These are phyloP conservation scores for Picea engelmannii DNA, from an alignment of 83 land plant species.

Conservation along the genomic window DNA sequence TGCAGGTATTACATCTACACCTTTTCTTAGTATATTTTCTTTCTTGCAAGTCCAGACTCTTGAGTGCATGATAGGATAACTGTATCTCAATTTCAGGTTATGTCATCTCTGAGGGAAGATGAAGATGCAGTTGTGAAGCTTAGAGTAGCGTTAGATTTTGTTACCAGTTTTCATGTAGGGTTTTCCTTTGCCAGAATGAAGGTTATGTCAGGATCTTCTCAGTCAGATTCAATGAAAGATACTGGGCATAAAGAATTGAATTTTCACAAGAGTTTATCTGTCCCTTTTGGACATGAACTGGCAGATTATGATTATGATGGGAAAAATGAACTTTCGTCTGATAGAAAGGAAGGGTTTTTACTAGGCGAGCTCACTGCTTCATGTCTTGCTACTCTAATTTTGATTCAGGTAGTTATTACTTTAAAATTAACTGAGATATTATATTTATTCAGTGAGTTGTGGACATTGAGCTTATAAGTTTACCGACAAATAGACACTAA, in stretches of 20 bases:
- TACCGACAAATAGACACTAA: not conserved
- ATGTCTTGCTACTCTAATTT: constrained; percentile 47
- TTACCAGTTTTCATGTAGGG: not conserved
- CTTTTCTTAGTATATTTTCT: not conserved
- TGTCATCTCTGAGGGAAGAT: constrained; percentile 2
- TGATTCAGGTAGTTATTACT: constrained; percentile 42
- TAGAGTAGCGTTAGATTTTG: not conserved
- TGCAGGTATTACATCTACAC: not conserved
- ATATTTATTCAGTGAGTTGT: not conserved
- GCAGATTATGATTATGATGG: constrained; percentile 5
- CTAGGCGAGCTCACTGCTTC: constrained; percentile 45
- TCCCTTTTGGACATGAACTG: constrained; percentile 10
- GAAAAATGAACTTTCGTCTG: not conserved
- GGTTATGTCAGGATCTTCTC: not conserved
- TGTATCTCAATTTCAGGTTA: not conserved
- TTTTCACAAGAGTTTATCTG: not conserved
- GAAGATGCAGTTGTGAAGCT: not conserved
- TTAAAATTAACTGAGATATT: not conserved
- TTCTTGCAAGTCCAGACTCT: not conserved
- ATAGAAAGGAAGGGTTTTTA: constrained; percentile 27
- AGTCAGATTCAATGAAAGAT: not conserved
- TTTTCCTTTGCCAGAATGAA: not conserved
- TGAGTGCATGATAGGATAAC: too few relatives aligned
- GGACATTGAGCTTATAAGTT: not conserved
- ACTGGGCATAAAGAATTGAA: constrained; percentile 4